Evolutionary conservation across 768 basidiomycete genomes (phyloP).

Genomic region (Lactarius sanguifluus): DNA sequence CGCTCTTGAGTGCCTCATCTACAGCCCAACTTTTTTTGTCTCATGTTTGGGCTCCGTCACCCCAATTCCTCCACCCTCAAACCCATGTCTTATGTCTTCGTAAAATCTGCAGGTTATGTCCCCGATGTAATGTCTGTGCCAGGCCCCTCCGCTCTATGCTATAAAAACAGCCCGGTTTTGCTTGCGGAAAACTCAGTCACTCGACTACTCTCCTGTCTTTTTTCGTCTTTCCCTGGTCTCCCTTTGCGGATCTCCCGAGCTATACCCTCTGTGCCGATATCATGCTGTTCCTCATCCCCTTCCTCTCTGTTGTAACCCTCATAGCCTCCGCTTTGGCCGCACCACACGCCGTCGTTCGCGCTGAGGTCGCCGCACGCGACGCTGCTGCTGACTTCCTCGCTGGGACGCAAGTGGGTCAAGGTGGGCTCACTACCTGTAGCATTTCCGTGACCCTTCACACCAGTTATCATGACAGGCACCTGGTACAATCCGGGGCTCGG

Average conservation of each 20-base stretch:
- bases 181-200: not conserved
- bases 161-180: not conserved
- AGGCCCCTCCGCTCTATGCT: not conserved
- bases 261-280: constrained; percentile 36
- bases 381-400: constrained; percentile 37
- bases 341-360: not conserved
- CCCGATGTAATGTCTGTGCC: not conserved
- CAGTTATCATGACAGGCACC: constrained; percentile 41
- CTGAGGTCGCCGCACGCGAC: not conserved
- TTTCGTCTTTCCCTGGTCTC: constrained; percentile 25
- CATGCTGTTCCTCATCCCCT: constrained; percentile 41
- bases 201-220: constrained; percentile 21
- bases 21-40: not conserved
- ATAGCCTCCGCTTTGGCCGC: constrained; percentile 28
- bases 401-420: constrained; percentile 54
- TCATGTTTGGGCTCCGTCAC: not conserved
- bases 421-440: constrained; percentile 31
- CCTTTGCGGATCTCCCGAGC: constrained; percentile 11
- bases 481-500: constrained; percentile 61
- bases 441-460: constrained; percentile 6
- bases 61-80: not conserved
- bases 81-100: not conserved
- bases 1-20: not conserved
- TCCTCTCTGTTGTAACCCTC: constrained; percentile 45
- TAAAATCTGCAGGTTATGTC: not conserved